Evolutionary conservation across 352 stramenopile species (phyloP).

Genomic region (Phytophthora citricola): DNA sequence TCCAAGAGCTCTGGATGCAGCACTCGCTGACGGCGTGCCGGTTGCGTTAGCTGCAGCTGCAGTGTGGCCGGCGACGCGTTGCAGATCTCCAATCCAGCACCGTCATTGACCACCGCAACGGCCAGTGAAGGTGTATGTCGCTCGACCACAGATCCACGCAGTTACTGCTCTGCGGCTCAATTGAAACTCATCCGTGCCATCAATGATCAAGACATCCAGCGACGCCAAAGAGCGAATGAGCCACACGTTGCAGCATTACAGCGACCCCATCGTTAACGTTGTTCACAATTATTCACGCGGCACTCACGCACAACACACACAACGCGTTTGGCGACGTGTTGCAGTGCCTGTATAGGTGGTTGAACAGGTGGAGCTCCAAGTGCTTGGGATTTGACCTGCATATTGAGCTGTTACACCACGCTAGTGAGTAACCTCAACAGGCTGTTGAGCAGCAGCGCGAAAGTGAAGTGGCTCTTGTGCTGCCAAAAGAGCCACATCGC

Average conservation of each 20-base stretch:
- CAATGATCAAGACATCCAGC: conserved; percentile 11
- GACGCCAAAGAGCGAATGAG: conserved; percentile 1
- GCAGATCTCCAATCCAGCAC: neutral
- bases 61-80: neutral
- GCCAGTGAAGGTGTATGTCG: neutral
- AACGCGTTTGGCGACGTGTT: conserved; percentile 5
- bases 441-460: conserved; percentile 5
- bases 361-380: conserved; percentile 14
- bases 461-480: conserved; percentile 22
- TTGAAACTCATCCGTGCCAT: neutral
- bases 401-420: conserved; percentile 15
- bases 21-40: neutral
- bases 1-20: conserved; percentile 7
- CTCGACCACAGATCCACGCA: conserved; percentile 2
- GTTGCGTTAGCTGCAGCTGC: conserved; percentile 7
- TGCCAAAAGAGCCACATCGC: conserved; percentile 18
- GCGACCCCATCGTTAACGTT: conserved; percentile 10
- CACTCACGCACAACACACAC: conserved; percentile 3
- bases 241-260: conserved; percentile 24
- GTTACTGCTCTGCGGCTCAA: neutral
- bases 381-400: conserved; percentile 26
- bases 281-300: conserved; percentile 8
- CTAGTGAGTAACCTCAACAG: conserved; percentile 22
- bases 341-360: conserved; percentile 16
- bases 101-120: neutral